Evolutionary conservation across 495 filamentous ascomycete species (phyloP).

Genomic region (Neurospora hispaniola): DNA sequence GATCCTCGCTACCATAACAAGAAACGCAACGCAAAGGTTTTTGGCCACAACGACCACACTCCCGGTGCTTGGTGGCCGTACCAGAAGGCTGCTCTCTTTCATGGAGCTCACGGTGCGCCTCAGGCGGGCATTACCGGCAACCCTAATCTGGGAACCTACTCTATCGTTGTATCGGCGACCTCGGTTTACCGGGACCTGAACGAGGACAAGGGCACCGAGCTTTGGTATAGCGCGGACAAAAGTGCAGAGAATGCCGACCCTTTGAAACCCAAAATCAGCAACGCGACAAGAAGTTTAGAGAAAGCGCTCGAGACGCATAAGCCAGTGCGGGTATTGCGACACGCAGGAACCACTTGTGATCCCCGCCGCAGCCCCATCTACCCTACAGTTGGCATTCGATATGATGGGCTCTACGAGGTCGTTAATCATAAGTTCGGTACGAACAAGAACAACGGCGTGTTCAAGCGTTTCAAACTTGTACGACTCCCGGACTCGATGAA

Average conservation of each 20-base stretch:
- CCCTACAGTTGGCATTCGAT: slow-evolving; percentile 36
- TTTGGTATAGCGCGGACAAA: slow-evolving; percentile 40
- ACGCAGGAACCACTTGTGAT: slow-evolving; percentile 12
- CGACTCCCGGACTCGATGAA: slow-evolving; percentile 21
- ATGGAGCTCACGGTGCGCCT: slow-evolving; percentile 39
- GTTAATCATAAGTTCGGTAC: background rate
- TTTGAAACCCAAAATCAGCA: slow-evolving; percentile 10
- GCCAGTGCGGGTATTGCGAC: slow-evolving; percentile 40
- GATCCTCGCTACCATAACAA: slow-evolving; percentile 13
- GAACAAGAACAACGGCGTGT: slow-evolving; percentile 19
- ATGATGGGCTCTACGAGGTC: slow-evolving; percentile 44
- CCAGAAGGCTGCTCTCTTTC: slow-evolving; percentile 35
- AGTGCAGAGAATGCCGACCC: slow-evolving; percentile 19
- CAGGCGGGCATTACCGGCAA: slow-evolving; percentile 38
- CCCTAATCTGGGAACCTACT: slow-evolving; percentile 28
- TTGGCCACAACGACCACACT: slow-evolving; percentile 34
- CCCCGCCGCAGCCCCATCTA: background rate
- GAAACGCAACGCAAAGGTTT: slow-evolving; percentile 20
- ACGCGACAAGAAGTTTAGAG: slow-evolving; percentile 27
- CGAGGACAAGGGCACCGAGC: slow-evolving; percentile 28
- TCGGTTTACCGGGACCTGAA: slow-evolving; percentile 36
- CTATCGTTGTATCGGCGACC: slow-evolving; percentile 29
- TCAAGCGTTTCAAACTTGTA: slow-evolving; percentile 34
- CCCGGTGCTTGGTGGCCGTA: slow-evolving; percentile 43
- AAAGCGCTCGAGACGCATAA: slow-evolving; percentile 12